A percentile compares a stretch with the other conserved stretches of the same genome.
phyloP scores from a whole-genome alignment of 2,329 filamentous ascomycete genomes.

The Zarea fungicola region DNA sequence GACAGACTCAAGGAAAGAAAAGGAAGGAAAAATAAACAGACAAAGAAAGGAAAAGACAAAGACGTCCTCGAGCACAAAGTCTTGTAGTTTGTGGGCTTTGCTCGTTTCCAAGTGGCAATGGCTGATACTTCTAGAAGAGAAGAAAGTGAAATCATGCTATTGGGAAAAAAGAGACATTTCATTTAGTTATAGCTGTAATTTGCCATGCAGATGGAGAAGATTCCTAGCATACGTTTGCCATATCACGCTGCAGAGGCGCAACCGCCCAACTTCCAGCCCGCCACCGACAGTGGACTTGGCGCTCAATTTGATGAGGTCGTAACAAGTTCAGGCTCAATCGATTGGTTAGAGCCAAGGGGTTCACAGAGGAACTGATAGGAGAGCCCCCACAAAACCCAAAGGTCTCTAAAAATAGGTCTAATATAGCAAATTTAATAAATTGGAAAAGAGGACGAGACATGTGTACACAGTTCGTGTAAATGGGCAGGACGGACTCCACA shows the following conservation, averaged over 20 bases:
- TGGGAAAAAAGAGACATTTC: slow-evolving; percentile 7
- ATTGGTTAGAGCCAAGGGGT: too few species aligned
- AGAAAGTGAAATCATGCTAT: neutral
- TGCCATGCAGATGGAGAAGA: neutral
- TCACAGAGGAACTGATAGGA: too few species aligned
- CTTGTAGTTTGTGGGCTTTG: neutral
- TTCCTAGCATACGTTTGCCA: neutral
- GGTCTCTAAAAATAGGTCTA: too few species aligned
- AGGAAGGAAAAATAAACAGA: slow-evolving; percentile 19
- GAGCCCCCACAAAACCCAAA: too few species aligned
- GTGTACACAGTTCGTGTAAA: too few species aligned
- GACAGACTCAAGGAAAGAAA: slow-evolving; percentile 20
- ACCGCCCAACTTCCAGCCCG: neutral
- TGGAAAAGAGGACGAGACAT: too few species aligned
- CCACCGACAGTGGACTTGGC: neutral
- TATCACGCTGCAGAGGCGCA: slow-evolving; percentile 3
- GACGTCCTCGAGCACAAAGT: neutral
- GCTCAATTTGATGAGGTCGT: too few species aligned
- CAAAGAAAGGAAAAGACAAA: slow-evolving; percentile 15
- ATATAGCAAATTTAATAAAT: too few species aligned
- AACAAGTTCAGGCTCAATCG: too few species aligned
- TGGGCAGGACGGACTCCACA: too few species aligned
- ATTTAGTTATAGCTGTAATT: slow-evolving; percentile 4
- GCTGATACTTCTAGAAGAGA: neutral
- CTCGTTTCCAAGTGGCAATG: neutral